A percentile compares a stretch with the other conserved stretches of the same genome.
phyloP scores from a whole-genome alignment of 495 filamentous ascomycete species.

The Trichoderma virens region DNA sequence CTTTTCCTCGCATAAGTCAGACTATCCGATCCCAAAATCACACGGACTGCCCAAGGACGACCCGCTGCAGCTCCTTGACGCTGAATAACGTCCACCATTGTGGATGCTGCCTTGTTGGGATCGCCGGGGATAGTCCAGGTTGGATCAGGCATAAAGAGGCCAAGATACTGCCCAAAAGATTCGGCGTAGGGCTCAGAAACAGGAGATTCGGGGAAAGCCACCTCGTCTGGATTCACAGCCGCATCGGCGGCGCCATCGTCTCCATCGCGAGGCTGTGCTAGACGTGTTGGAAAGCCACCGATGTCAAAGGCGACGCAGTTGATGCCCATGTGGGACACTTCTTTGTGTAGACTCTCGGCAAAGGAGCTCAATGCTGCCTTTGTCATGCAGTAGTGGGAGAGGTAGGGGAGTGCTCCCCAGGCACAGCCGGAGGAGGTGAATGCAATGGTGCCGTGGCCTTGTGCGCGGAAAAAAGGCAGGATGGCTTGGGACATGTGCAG shows the following conservation, averaged over 20 bases:
- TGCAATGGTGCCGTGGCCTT: constrained; percentile 13
- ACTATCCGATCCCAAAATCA: constrained; percentile 20
- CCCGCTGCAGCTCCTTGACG: constrained; percentile 19
- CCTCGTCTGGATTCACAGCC: background rate
- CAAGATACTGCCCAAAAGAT: constrained; percentile 11
- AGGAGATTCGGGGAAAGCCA: background rate
- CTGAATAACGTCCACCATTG: constrained; percentile 28
- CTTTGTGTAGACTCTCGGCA: constrained; percentile 22
- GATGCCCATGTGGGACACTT: constrained; percentile 18
- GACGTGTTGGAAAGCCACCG: constrained; percentile 20
- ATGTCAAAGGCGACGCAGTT: constrained; percentile 19
- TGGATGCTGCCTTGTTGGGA: constrained; percentile 21
- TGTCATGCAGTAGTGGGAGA: constrained; percentile 32
- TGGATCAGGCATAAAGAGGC: constrained; percentile 17
- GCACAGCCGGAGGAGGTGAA: constrained; percentile 29
- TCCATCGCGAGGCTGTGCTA: constrained; percentile 17
- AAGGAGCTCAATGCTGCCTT: constrained; percentile 42
- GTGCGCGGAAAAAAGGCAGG: constrained; percentile 24
- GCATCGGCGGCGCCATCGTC: background rate
- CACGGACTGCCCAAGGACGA: constrained; percentile 15
- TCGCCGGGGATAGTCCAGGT: constrained; percentile 26
- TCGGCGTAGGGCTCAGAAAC: constrained; percentile 14
- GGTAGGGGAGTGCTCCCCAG: constrained; percentile 31
- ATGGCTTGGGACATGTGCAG: constrained; percentile 25
- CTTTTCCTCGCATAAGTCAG: constrained; percentile 15